Evolutionary conservation across 441 rosid genomes (phyloP).

Genomic region (Breynia disticha): DNA sequence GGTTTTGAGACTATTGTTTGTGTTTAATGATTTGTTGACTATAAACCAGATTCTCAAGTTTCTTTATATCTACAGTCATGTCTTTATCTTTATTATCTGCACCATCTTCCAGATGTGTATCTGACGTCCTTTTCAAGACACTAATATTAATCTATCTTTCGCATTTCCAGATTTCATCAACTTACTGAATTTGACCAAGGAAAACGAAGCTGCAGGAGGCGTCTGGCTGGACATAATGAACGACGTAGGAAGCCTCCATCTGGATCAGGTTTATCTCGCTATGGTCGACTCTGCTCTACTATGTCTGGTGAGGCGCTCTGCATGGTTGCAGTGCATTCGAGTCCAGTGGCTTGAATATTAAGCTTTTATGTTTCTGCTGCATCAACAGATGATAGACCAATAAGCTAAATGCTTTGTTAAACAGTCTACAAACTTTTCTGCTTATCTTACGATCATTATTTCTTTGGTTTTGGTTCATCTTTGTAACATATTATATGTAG

Average conservation of each 20-base stretch:
- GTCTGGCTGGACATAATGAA: constrained; percentile 89
- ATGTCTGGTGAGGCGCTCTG: constrained; percentile 37
- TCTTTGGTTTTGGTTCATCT: neutral
- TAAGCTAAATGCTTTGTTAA: too few species aligned
- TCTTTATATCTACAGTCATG: too few species aligned
- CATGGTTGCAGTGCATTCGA: too few species aligned
- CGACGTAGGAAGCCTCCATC: constrained; percentile 84
- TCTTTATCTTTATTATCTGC: neutral
- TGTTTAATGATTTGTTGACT: too few species aligned
- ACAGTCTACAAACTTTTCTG: too few species aligned
- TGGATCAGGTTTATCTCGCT: constrained; percentile 43
- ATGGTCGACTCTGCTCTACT: constrained; percentile 30
- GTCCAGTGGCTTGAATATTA: too few species aligned
- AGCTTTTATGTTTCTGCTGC: too few species aligned
- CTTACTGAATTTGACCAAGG: constrained; percentile 91
- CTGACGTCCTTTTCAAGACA: neutral
- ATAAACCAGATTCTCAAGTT: too few species aligned
- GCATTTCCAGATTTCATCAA: constrained; percentile 63
- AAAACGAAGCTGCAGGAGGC: constrained; percentile 83
- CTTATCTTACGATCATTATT: neutral
- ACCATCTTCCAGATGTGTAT: neutral
- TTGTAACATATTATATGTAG: neutral
- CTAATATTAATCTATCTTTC: constrained; percentile 2
- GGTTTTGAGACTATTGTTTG: too few species aligned
- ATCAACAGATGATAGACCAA: too few species aligned